Evolutionary conservation across 192 early-diverging fungal species (phyloP), one percentile per base, ranked within the genome.

Genomic region (Coemansia sp.): DNA sequence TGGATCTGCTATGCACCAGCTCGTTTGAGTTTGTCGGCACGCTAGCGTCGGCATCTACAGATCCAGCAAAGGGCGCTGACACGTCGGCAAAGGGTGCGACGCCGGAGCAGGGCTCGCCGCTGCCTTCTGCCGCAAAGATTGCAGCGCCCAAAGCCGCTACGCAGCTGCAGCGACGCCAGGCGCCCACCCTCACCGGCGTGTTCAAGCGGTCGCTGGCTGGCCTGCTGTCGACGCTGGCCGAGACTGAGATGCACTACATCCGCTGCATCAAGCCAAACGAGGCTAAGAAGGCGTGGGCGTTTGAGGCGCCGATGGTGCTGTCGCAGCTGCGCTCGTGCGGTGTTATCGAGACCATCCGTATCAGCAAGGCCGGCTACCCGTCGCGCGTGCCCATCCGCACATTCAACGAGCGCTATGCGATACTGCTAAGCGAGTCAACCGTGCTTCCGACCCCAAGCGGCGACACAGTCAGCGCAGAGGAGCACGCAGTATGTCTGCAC

Each of bases 191-290:
- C 30, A 71, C 71, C 3, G 71, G 67, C 31, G 71, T 73, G 38
- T 80, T 80, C 60, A 65, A 80, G 70, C 71, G 71, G 23, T 97
- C 95, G 7, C 80, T 98, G 50, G 89, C 92, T 5, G 89, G 87
- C 47, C 84, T 98, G 25, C 95, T 98, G 97, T 87, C 87, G 27
- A 97, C 95, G 16, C 87, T 98, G 69, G 86, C 87, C 23, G 84
- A 85, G 54, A 98, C 97, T 32, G 89, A 97, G 48, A 90, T 91
- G 53, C 92, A 95, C 64, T 98, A 98, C 62, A 95, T 98, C 56
- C 93, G 97, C 53, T 98, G 97, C 80, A 96, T 98, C 80, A 98
- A 98, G 81, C 95, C 97, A 24, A 98, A 98, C 76, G 92, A 91
- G 67, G 88, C 86, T 43, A 97, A 98, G 69, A 81, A 83, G 6